phyloP scores from a whole-genome alignment of 2,329 filamentous ascomycete genomes.

The Amauroascus verrucosus region DNA sequence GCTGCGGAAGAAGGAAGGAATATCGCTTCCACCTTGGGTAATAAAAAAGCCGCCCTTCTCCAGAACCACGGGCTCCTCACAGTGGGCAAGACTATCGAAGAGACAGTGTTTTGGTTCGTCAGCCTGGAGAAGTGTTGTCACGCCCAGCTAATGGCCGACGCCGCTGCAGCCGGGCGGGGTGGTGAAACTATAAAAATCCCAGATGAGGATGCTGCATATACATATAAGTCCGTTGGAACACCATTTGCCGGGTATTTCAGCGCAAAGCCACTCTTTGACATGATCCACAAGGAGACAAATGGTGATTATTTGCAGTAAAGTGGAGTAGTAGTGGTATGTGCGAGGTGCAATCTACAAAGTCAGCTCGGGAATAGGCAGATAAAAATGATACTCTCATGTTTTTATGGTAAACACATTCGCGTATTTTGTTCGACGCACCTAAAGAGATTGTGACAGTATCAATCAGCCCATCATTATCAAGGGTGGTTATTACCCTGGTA shows the following conservation, averaged over 20 bases:
- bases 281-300: conserved; percentile 52
- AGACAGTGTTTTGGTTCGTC: conserved; percentile 46
- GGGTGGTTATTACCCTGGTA: too few species aligned
- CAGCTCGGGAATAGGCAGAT: too few species aligned
- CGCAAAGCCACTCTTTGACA: conserved; percentile 61
- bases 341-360: too few species aligned
- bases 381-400: too few species aligned
- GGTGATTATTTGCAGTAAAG: conserved; percentile 45
- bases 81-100: conserved; percentile 42
- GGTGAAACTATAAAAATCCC: conserved; percentile 56
- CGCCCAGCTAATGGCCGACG: conserved; percentile 44
- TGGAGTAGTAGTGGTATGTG: too few species aligned
- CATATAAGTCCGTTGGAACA: conserved; percentile 55
- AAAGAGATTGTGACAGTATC: too few species aligned
- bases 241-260: conserved; percentile 57
- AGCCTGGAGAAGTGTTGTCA: conserved; percentile 46
- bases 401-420: too few species aligned
- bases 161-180: conserved; percentile 47
- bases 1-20: conserved; percentile 45
- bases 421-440: too few species aligned
- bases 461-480: too few species aligned
- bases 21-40: conserved; percentile 41
- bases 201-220: conserved; percentile 58
- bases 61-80: conserved; percentile 47
- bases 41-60: conserved; percentile 43